A percentile compares a stretch with the other conserved stretches of the same genome.
Evolutionary conservation across 2,329 filamentous ascomycete species (phyloP).

Genomic region (Aureobasidium subglaciale): DNA sequence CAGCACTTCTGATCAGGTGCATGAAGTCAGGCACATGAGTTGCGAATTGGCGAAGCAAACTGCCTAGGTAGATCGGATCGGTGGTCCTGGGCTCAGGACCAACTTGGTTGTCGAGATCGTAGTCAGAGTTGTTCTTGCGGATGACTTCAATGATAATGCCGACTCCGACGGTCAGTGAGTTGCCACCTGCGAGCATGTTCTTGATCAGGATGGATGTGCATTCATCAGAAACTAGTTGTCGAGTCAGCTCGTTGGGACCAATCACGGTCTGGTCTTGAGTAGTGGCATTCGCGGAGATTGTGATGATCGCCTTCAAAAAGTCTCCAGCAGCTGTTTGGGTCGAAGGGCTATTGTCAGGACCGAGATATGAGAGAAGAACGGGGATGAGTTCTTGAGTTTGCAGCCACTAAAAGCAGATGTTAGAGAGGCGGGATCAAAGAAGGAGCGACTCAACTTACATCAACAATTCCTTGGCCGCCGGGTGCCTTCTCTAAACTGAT

Average conservation of each 20-base stretch:
- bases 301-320: constrained; percentile 97
- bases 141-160: constrained; percentile 98
- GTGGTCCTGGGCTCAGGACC: constrained; percentile 74
- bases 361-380: constrained; percentile 76
- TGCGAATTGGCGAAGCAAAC: constrained; percentile 80
- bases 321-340: constrained; percentile 96
- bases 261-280: constrained; percentile 99
- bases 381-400: constrained; percentile 85
- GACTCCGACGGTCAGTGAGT: constrained; percentile 89
- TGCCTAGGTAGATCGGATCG: constrained; percentile 94
- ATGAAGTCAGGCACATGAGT: constrained; percentile 91
- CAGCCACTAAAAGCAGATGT: constrained; percentile 60
- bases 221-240: constrained; percentile 80
- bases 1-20: constrained; percentile 73
- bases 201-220: constrained; percentile 80
- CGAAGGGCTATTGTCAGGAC: constrained; percentile 75
- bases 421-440: not conserved
- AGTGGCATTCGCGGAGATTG: constrained; percentile 94
- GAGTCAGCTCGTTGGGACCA: constrained; percentile 91
- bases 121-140: constrained; percentile 98
- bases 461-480: constrained; percentile 84
- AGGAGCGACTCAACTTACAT: constrained; percentile 52
- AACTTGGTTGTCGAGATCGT: constrained; percentile 83
- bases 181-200: constrained; percentile 89
- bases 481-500: constrained; percentile 93